Conservation (phyloP, 306 rosid genomes). For the apple (Malus domestica) region DNA sequence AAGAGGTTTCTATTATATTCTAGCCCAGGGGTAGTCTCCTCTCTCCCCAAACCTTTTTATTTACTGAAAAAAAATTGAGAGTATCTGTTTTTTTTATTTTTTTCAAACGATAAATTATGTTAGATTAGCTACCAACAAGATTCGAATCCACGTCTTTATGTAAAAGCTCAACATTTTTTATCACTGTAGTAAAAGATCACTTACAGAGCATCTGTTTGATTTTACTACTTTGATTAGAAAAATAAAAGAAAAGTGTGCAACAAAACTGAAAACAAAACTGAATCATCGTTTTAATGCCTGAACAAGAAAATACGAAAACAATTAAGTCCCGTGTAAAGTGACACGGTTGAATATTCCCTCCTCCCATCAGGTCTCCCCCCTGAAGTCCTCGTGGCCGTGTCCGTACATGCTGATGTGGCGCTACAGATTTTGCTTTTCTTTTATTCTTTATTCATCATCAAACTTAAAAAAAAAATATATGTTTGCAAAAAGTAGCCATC, state of each 20-base stretch:
- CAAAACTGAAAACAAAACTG: neutral
- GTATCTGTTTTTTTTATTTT: no score
- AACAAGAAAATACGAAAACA: neutral
- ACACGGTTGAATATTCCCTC: neutral
- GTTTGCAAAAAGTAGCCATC: neutral
- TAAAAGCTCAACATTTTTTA: no score
- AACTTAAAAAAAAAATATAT: neutral
- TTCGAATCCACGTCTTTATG: no score
- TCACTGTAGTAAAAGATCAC: no score
- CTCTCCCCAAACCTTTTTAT: no score
- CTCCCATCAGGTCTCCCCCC: constrained; percentile 13
- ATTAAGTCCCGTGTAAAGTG: neutral
- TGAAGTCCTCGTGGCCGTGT: constrained; percentile 7
- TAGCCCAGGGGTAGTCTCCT: no score
- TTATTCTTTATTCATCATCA: neutral
- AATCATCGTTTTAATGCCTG: neutral
- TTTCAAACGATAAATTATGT: no score
- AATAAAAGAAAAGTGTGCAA: neutral
- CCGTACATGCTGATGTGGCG: constrained; percentile 30
- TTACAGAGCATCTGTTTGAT: no score
- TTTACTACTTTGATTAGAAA: neutral
- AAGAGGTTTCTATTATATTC: no score
- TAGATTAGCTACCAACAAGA: no score
- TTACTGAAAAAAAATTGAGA: no score
- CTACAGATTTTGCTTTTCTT: neutral